Evolutionary conservation across 345 rosid genomes (phyloP).

Genomic region (Corymbia maculata): DNA sequence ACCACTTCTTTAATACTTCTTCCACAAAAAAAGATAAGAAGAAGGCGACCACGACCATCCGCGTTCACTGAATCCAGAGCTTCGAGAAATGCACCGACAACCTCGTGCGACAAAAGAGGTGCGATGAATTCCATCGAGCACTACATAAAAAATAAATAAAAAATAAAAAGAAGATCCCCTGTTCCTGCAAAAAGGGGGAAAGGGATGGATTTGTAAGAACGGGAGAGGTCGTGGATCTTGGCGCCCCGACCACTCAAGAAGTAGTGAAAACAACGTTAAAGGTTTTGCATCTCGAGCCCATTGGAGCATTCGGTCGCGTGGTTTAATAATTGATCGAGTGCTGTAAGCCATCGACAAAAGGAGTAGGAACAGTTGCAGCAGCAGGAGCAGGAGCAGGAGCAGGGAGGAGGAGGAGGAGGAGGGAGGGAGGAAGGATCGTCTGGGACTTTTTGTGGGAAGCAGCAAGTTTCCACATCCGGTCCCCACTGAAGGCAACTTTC

Average conservation of each 20-base stretch:
- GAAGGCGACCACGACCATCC: not conserved
- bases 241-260: not conserved
- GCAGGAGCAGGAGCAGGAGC: too few relatives aligned
- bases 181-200: not conserved
- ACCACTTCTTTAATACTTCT: accelerated
- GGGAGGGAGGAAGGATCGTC: not conserved
- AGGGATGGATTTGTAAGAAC: not conserved
- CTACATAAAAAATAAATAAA: not conserved
- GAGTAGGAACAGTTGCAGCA: too few relatives aligned
- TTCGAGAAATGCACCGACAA: not conserved
- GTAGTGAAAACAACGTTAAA: not conserved
- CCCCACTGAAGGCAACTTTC: not conserved
- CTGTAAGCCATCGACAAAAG: not conserved
- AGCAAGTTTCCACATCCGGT: not conserved
- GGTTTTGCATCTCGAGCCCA: not conserved
- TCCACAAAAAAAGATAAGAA: not conserved
- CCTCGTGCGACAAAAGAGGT: not conserved
- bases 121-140: not conserved
- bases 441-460: not conserved
- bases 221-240: not conserved
- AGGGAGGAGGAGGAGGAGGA: not conserved
- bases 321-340: not conserved
- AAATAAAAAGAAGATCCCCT: not conserved
- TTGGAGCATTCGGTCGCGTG: not conserved
- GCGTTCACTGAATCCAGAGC: not conserved